Base-by-base conservation (phyloP, 2,329 filamentous ascomycete species). In the Talaromyces sp. region DNA sequence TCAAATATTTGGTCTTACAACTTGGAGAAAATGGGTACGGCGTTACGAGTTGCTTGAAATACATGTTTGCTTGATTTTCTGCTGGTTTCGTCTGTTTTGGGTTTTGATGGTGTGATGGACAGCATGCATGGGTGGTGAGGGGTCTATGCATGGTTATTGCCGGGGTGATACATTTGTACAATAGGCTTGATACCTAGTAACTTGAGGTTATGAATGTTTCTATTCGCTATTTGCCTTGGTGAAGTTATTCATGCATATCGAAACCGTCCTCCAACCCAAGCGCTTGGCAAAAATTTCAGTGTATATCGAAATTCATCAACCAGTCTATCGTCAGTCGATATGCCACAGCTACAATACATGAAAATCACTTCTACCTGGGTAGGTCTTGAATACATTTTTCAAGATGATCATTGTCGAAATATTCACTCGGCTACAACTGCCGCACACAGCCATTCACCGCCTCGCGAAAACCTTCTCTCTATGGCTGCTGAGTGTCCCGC, bases 391-490 rank as follows among this genome's bases (percentile, higher is more conserved):
- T 13, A 19, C n/a, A 47, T 45, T 3, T 3, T 22, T 11, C 11
- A 13, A 9, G 22, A 9, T 49, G 22, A 25, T 22, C 22, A 10
- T 25, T 4, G 0, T 11, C 8, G 15, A 52, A 31, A 19, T 39
- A 27, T 37, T 8, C 27, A 31, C 37, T 56, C 66, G 63, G 63
- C 60, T 66, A 25, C 59, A 41, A n/a, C 59, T 67, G 63, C 66
- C 66, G 62, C 54, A 25, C 59, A 64, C 35, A 62, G 13, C 11
- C 15, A 2, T 37, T 63, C 68, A 67, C 68, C 64, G 65, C 62
- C 66, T 67, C 70, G 68, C 47, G 69, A 71, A 69, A 69, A 71
- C 66, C 58, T 72, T 64, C 69, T 66, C 31, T 63, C 61, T 61
- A n/a, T 17, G 54, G 64, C 50, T 13, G 33, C 6, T 2, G 11